Percentiles rank a stretch among this genome's conserved stretches.
These are phyloP conservation scores for Wickerhamiella kurtzmanii DNA, from an alignment of 805 yeast species.

Conservation along the genomic window DNA sequence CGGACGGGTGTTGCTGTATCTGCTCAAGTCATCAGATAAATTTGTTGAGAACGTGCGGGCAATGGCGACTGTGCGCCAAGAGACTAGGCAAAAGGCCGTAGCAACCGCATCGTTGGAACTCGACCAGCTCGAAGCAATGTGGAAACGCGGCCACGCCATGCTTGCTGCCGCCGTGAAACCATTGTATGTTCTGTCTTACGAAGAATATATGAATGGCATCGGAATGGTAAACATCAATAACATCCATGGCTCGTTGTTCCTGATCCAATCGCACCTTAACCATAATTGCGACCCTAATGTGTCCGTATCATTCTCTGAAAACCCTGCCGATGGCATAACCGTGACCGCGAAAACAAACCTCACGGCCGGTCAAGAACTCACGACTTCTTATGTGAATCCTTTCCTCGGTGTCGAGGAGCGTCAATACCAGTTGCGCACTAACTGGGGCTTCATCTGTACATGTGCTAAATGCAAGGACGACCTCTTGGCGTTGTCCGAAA, in stretches of 20 bases:
- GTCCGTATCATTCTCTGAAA: constrained; percentile 33
- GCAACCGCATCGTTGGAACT: constrained; percentile 29
- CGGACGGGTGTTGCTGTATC: constrained; percentile 40
- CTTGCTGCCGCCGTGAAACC: constrained; percentile 36
- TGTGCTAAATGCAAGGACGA: constrained; percentile 49
- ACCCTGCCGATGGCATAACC: constrained; percentile 41
- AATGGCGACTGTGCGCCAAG: constrained; percentile 61
- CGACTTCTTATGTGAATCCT: constrained; percentile 60
- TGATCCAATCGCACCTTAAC: constrained; percentile 56
- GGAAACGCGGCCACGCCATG: constrained; percentile 44
- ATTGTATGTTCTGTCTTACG: constrained; percentile 29
- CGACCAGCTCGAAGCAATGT: constrained; percentile 28
- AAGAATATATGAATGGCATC: constrained; percentile 44
- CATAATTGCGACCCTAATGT: constrained; percentile 69
- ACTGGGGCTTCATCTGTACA: constrained; percentile 67
- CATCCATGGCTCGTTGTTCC: constrained; percentile 47
- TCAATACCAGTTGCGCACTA: constrained; percentile 48
- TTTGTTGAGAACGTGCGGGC: constrained; percentile 37
- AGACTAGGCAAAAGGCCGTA: constrained; percentile 43
- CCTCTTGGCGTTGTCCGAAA: constrained; percentile 3
- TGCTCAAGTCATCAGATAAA: constrained; percentile 11
- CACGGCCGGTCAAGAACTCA: constrained; percentile 50
- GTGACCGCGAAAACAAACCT: constrained; percentile 48
- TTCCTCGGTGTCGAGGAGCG: constrained; percentile 47
- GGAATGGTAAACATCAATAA: constrained; percentile 70